Conservation (phyloP, 2,329 filamentous ascomycete species). For the Sporothrix luriei region DNA sequence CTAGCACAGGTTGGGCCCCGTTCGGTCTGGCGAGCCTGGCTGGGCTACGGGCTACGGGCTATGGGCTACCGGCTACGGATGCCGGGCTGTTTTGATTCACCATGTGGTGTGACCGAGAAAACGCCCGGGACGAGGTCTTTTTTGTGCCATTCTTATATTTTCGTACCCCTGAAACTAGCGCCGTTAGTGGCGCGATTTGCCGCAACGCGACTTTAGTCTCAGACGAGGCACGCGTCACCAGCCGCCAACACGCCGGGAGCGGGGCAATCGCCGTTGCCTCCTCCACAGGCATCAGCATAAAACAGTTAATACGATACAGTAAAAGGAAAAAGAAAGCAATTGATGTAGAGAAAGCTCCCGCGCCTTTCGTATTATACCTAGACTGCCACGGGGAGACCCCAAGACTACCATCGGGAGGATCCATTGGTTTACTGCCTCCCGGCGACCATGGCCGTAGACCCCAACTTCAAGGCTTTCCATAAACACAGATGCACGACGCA, state of each 20-base stretch:
- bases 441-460: not conserved
- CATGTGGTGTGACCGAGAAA: not conserved
- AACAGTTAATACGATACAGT: not conserved
- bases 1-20: not conserved
- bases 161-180: constrained; percentile 22
- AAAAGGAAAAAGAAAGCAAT: not conserved
- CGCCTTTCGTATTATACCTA: not conserved
- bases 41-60: no score
- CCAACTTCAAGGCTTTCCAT: not conserved
- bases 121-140: not conserved
- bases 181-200: constrained; percentile 14
- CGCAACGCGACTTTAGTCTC: constrained; percentile 3
- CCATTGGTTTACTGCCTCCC: not conserved
- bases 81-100: not conserved
- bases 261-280: constrained; percentile 3
- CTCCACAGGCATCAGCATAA: not conserved
- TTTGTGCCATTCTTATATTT: not conserved
- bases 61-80: constrained; percentile 4
- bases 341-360: not conserved
- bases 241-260: not conserved
- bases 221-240: constrained; percentile 3
- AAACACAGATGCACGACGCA: not conserved
- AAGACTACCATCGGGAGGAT: not conserved
- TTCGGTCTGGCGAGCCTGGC: not conserved
- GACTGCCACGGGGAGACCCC: not conserved